Percentiles rank a stretch among this genome's conserved stretches.
These are phyloP conservation scores for Tarenaya hassleriana DNA, from an alignment of 345 rosid species.

Conservation along the genomic window DNA sequence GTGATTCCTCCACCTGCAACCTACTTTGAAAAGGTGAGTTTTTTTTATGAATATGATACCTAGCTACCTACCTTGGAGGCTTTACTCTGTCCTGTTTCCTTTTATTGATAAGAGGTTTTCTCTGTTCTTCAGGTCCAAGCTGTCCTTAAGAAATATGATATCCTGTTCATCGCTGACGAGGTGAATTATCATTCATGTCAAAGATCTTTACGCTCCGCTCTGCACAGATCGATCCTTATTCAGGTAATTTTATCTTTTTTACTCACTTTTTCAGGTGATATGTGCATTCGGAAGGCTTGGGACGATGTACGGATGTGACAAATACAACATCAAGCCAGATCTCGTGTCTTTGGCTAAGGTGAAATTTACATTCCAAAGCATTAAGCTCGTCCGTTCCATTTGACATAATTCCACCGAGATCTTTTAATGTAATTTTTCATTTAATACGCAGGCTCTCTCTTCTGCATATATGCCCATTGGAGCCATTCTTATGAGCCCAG, in stretches of 20 bases:
- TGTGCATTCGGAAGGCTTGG: slow-evolving; percentile 99
- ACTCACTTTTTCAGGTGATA: slow-evolving; percentile 52
- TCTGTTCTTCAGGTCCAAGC: slow-evolving; percentile 68
- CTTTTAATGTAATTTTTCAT: neutral
- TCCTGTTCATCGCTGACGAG: slow-evolving; percentile 92
- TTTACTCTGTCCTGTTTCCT: neutral
- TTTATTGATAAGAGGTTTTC: slow-evolving; percentile 6
- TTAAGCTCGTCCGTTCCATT: slow-evolving; percentile 2
- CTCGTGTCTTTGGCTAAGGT: slow-evolving; percentile 91
- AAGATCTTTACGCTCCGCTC: slow-evolving; percentile 4
- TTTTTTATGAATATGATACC: neutral
- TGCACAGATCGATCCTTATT: neutral
- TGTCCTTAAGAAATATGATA: slow-evolving; percentile 78
- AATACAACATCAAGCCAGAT: slow-evolving; percentile 85
- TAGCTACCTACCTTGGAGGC: too few relatives aligned
- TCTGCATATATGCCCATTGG: slow-evolving; percentile 95
- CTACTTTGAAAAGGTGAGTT: slow-evolving; percentile 81
- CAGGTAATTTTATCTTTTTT: slow-evolving; percentile 6
- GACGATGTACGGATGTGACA: slow-evolving; percentile 88
- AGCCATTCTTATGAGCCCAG: slow-evolving; percentile 76
- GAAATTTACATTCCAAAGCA: slow-evolving; percentile 14
- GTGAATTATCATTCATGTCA: slow-evolving; percentile 28
- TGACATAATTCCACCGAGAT: neutral
- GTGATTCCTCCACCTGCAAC: slow-evolving; percentile 94
- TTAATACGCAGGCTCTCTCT: slow-evolving; percentile 62